Percentiles rank a stretch among this genome's conserved stretches.
phyloP scores from a whole-genome alignment of 495 filamentous ascomycete species.

The Hyaloscypha bicolor region DNA sequence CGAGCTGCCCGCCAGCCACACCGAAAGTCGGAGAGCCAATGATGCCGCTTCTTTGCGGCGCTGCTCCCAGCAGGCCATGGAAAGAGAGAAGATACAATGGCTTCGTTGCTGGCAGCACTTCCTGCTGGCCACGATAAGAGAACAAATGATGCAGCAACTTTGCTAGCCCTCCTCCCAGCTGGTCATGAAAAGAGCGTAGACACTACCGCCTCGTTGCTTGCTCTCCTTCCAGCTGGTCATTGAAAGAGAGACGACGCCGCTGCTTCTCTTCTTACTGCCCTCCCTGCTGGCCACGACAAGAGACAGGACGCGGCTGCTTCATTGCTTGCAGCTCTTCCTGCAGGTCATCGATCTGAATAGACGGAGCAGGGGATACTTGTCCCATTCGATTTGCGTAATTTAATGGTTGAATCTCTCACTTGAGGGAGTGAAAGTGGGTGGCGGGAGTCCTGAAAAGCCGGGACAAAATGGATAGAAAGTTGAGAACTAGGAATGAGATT shows the following conservation, averaged over 20 bases:
- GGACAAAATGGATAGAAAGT: neutral
- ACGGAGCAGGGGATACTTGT: too few relatives aligned
- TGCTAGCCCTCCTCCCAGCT: neutral
- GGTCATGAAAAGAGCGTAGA: slow-evolving; percentile 9
- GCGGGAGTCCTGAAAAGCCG: neutral
- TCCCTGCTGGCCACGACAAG: neutral
- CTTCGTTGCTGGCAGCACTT: neutral
- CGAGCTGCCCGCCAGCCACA: neutral
- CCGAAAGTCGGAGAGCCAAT: neutral
- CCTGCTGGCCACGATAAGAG: slow-evolving; percentile 1
- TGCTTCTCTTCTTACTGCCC: neutral
- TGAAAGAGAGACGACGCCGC: neutral
- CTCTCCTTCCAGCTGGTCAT: slow-evolving; percentile 5
- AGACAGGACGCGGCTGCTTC: neutral
- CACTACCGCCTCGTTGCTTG: neutral
- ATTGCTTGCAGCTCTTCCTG: neutral
- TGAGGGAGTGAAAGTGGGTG: too few relatives aligned
- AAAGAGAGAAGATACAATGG: neutral
- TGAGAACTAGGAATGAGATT: neutral
- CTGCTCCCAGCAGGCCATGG: neutral
- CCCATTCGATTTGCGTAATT: too few relatives aligned
- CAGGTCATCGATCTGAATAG: too few relatives aligned
- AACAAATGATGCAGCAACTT: neutral
- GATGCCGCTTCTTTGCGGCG: neutral
- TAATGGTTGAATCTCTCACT: too few relatives aligned